Evolutionary conservation across 1,284 basidiomycete species (phyloP).

Genomic region (Pseudozyma sp.): DNA sequence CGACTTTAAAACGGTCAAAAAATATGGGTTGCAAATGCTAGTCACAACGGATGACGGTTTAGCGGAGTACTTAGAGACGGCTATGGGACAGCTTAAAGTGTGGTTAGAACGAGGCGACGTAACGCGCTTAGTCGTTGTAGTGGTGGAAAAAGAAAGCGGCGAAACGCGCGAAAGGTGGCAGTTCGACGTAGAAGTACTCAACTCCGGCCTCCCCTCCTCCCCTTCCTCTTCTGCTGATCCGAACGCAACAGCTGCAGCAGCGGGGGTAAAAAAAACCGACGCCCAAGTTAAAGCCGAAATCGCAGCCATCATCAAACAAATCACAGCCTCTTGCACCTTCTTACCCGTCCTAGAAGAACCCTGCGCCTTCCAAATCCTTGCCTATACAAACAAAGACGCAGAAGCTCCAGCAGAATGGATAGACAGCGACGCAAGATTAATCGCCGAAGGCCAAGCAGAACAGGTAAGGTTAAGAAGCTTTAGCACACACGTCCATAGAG

Average conservation of each 20-base stretch:
- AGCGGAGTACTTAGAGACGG: constrained; percentile 91
- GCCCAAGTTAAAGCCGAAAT: constrained; percentile 97
- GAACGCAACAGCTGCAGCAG: background rate
- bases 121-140: constrained; percentile 91
- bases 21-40: constrained; percentile 95
- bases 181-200: constrained; percentile 88
- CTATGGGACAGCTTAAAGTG: constrained; percentile 80
- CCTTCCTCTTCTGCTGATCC: background rate
- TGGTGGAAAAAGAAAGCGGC: constrained; percentile 92
- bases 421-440: constrained; percentile 92
- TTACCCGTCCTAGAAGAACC: constrained; percentile 93
- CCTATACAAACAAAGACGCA: constrained; percentile 78
- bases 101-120: constrained; percentile 90
- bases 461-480: constrained; percentile 78
- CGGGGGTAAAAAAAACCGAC: constrained; percentile 74
- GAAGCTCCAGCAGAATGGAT: constrained; percentile 92
- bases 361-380: constrained; percentile 90
- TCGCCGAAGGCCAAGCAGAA: constrained; percentile 94
- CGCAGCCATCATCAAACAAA: constrained; percentile 96
- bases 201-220: constrained; percentile 33
- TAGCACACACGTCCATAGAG: constrained; percentile 70
- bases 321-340: constrained; percentile 95
- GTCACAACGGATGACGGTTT: constrained; percentile 92
- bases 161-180: constrained; percentile 96
- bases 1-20: constrained; percentile 84